A percentile compares a stretch with the other conserved stretches of the same genome.
These are phyloP conservation scores for Plectosphaerella plurivora DNA, from an alignment of 2,329 filamentous ascomycete species.

Conservation along the genomic window DNA sequence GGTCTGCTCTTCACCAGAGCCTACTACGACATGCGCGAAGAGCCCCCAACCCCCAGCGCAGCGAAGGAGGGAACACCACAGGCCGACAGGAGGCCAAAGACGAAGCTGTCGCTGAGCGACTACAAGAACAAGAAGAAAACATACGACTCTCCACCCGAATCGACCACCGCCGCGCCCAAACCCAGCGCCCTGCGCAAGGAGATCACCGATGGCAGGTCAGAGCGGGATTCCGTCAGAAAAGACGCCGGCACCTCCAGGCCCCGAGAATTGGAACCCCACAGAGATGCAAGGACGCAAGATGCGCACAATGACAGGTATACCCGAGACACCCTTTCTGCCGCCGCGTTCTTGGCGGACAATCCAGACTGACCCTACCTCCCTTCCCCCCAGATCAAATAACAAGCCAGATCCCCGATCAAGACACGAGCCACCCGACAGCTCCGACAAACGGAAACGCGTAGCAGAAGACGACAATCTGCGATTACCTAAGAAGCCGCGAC, in stretches of 20 bases:
- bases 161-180: slow-evolving; percentile 14
- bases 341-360: neutral
- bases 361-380: neutral
- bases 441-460: slow-evolving; percentile 41
- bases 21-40: slow-evolving; percentile 54
- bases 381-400: neutral
- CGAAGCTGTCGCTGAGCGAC: slow-evolving; percentile 53
- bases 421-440: slow-evolving; percentile 17
- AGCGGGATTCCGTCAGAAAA: slow-evolving; percentile 15
- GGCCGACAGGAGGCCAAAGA: slow-evolving; percentile 42
- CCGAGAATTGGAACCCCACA: slow-evolving; percentile 16
- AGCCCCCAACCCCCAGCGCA: slow-evolving; percentile 36
- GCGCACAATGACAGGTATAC: slow-evolving; percentile 23
- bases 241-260: slow-evolving; percentile 14
- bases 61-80: slow-evolving; percentile 33
- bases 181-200: slow-evolving; percentile 18
- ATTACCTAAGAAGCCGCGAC: slow-evolving; percentile 40
- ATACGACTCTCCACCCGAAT: slow-evolving; percentile 10
- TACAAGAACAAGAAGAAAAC: slow-evolving; percentile 48
- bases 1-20: slow-evolving; percentile 52
- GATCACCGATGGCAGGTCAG: slow-evolving; percentile 6
- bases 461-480: slow-evolving; percentile 41
- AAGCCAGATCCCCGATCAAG: neutral
- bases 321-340: neutral
- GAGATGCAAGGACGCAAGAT: slow-evolving; percentile 24